Percentiles rank a stretch among this genome's conserved stretches.
phyloP scores from a whole-genome alignment of 441 rosid species.

The Biscutella auriculata region DNA sequence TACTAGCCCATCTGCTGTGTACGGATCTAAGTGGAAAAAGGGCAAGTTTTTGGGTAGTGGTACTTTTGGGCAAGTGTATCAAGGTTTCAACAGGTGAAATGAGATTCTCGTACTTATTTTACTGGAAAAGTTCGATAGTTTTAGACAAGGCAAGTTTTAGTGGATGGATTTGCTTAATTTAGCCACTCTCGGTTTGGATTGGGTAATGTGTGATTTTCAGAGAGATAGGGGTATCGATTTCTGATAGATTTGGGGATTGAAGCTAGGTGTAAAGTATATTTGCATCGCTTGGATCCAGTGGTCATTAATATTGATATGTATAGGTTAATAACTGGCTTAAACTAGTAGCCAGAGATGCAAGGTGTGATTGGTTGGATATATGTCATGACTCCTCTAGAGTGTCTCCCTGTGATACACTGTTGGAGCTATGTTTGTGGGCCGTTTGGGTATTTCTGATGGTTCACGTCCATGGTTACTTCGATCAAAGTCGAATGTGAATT shows the following conservation, averaged over 20 bases:
- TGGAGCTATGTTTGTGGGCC: neutral
- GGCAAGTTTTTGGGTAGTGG: conserved; percentile 89
- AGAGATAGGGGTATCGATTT: too few species aligned
- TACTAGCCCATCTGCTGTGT: conserved; percentile 55
- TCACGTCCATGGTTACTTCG: neutral
- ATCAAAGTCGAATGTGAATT: neutral
- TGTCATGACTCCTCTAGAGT: neutral
- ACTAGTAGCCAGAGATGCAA: neutral
- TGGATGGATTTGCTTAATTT: neutral
- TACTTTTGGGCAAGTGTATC: conserved; percentile 85
- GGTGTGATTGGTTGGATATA: neutral
- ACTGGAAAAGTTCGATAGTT: neutral
- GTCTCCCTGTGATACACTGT: neutral
- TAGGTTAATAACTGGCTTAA: neutral
- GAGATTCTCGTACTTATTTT: neutral
- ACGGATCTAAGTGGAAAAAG: conserved; percentile 73
- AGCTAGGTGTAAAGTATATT: neutral
- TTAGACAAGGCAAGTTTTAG: neutral
- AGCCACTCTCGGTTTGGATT: neutral
- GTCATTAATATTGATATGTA: neutral
- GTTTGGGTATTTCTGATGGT: neutral
- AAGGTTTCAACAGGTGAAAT: conserved; percentile 77
- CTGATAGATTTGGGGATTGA: too few species aligned
- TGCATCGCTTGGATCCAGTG: neutral
- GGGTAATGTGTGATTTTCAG: neutral